Evolutionary conservation across 208 protist genomes (phyloP).

Genomic region (Leishmania amazonensis): DNA sequence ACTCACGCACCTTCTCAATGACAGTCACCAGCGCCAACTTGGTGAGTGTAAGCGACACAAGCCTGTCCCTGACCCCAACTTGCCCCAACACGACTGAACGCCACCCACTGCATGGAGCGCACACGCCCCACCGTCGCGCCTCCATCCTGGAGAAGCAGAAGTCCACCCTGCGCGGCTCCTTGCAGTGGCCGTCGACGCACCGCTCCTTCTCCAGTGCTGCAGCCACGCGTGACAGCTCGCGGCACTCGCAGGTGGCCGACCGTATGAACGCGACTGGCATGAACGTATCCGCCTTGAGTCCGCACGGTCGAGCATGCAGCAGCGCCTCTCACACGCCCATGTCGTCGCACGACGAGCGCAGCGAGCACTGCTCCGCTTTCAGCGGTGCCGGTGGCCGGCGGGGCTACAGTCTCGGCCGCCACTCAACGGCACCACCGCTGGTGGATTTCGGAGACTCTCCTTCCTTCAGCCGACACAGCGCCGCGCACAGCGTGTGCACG

Average conservation of each 20-base stretch:
- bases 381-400: slow-evolving; percentile 1
- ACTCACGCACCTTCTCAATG: slow-evolving; percentile 10
- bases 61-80: neutral
- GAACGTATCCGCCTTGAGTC: neutral
- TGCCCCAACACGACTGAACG: neutral
- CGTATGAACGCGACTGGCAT: slow-evolving; percentile 7
- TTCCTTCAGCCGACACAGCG: slow-evolving; percentile 26
- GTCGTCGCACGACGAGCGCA: slow-evolving; percentile 19
- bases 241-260: slow-evolving; percentile 29
- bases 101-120: neutral
- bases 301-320: slow-evolving; percentile 14
- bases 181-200: slow-evolving; percentile 49
- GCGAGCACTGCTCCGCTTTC: slow-evolving; percentile 12
- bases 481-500: slow-evolving; percentile 36
- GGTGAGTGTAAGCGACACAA: slow-evolving; percentile 15
- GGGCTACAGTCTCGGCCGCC: slow-evolving; percentile 8
- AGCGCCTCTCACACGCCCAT: slow-evolving; percentile 27
- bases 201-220: slow-evolving; percentile 41
- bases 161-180: slow-evolving; percentile 27
- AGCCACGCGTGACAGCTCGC: slow-evolving; percentile 42
- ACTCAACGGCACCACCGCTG: slow-evolving; percentile 18
- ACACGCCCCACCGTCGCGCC: slow-evolving; percentile 22
- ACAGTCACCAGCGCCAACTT: slow-evolving; percentile 27
- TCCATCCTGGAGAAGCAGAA: slow-evolving; percentile 31
- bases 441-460: slow-evolving; percentile 33